Base-by-base conservation (phyloP, 2,329 filamentous ascomycete species). In the Colletotrichum sp. region DNA sequence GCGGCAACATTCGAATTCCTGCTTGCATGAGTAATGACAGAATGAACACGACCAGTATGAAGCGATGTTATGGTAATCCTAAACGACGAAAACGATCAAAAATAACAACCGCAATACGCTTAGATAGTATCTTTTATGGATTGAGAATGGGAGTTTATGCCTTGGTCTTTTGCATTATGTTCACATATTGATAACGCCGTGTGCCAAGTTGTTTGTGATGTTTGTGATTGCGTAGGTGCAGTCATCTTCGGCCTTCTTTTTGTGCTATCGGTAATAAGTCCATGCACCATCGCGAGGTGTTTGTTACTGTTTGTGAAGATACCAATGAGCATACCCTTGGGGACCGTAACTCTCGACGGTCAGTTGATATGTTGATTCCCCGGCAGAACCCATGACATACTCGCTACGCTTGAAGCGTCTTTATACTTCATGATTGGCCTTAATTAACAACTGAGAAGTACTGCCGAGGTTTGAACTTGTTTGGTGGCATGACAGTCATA, bases 21-120 rank as follows among this genome's bases (percentile, higher is more conserved):
- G 36, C 28, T 52, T 62, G 67, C 56, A 69, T 64, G 70, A 73
- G 56, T 68, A 36, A 62, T 34, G 56, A 70, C 27, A 28, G 56
- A 52, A 62, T 25, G 34, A 58, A 70, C 27, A 52, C 36, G 66
- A 32, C 34, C 16, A 56, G 43, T 58, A 58, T 52, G 65, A 67
- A 34, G 22, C 61, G 22, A 60, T n/a, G 32, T 15, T 12, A 28
- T 52, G n/a, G 52, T 36, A 48, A 28, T 60, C 52, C 52, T 68
- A 28, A n/a, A 70, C 67, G 67, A 62, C 56, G 7, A 62, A 61
- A 48, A 70, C 56, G 55, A 60, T 52, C 7, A 25, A 56, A 43
- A 60, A 43, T 22, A 56, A 32, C 18, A 55, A 56, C n/a, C 55
- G 30, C 36, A 61, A 16, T 58, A 70, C 25, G 36, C 56, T n/a